Conservation (phyloP, 345 rosid species). For the Aurinia saxatilis region DNA sequence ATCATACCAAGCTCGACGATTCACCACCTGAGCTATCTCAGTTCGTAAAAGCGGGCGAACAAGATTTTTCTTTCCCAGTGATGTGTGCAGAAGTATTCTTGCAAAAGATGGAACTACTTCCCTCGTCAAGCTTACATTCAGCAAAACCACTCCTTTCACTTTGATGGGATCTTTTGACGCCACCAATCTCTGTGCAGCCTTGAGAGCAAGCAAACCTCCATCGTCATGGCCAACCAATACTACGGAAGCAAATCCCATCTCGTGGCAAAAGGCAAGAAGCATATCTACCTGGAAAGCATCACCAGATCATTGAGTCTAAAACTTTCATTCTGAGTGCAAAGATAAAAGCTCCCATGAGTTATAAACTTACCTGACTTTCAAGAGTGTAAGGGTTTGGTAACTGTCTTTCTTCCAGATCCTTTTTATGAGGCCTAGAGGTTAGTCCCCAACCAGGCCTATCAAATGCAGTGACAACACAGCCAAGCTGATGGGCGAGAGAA, state of each 20-base stretch:
- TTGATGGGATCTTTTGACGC: constrained; percentile 45
- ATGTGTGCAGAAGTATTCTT: constrained; percentile 74
- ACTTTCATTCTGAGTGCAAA: background rate
- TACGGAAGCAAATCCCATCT: constrained; percentile 88
- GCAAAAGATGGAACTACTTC: constrained; percentile 93
- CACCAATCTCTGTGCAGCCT: constrained; percentile 63
- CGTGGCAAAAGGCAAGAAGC: constrained; percentile 85
- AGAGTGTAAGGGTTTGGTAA: constrained; percentile 78
- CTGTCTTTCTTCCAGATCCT: constrained; percentile 75
- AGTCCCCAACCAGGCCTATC: constrained; percentile 99
- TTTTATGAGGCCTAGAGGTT: constrained; percentile 60
- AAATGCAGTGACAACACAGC: constrained; percentile 79
- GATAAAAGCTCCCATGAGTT: background rate
- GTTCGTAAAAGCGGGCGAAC: constrained; percentile 80
- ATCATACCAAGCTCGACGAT: constrained; percentile 93
- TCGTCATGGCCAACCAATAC: constrained; percentile 95
- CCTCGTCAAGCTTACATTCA: constrained; percentile 79
- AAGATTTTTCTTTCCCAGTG: constrained; percentile 93
- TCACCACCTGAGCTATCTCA: constrained; percentile 90
- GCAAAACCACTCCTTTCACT: constrained; percentile 68
- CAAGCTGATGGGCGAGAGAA: constrained; percentile 56
- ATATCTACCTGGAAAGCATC: constrained; percentile 66
- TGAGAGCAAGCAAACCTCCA: constrained; percentile 90
- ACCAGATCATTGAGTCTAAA: background rate
- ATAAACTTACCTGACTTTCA: constrained; percentile 57